Conservation (phyloP, 768 basidiomycete species). For the Kockovaella imperatae region DNA sequence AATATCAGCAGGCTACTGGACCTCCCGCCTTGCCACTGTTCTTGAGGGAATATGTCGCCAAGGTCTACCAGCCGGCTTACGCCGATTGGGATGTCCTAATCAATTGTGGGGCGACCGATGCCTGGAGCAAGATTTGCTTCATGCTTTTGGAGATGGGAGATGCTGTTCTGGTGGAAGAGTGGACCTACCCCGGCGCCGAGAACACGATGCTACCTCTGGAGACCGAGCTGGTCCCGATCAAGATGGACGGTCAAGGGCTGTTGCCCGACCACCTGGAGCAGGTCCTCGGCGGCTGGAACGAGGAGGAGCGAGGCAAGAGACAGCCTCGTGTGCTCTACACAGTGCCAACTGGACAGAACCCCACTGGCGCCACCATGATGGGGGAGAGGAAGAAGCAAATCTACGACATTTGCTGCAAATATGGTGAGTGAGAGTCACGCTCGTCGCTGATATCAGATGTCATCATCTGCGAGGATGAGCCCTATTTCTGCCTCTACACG, state of each 20-base stretch:
- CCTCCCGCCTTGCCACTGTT: constrained; percentile 55
- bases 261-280: constrained; percentile 56
- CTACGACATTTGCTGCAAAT: constrained; percentile 74
- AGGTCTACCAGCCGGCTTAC: constrained; percentile 52
- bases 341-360: constrained; percentile 77
- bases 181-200: constrained; percentile 56
- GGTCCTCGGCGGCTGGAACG: constrained; percentile 62
- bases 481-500: constrained; percentile 57
- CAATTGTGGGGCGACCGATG: constrained; percentile 46
- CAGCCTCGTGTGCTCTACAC: constrained; percentile 49
- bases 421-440: constrained; percentile 50
- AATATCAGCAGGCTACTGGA: constrained; percentile 61
- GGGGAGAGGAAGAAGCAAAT: constrained; percentile 63
- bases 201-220: constrained; percentile 34
- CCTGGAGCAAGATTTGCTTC: constrained; percentile 54
- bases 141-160: constrained; percentile 51
- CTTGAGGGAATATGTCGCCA: constrained; percentile 54
- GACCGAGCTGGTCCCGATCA: constrained; percentile 45
- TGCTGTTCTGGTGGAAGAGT: constrained; percentile 53
- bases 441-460: constrained; percentile 49
- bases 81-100: constrained; percentile 53
- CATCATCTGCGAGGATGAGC: constrained; percentile 76
- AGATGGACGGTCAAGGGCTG: constrained; percentile 67
- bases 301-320: constrained; percentile 51
- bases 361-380: constrained; percentile 66